Evolutionary conservation across 805 yeast species (phyloP), one percentile per base, ranked within the genome.

Genomic region (Lipomyces lipofer): DNA sequence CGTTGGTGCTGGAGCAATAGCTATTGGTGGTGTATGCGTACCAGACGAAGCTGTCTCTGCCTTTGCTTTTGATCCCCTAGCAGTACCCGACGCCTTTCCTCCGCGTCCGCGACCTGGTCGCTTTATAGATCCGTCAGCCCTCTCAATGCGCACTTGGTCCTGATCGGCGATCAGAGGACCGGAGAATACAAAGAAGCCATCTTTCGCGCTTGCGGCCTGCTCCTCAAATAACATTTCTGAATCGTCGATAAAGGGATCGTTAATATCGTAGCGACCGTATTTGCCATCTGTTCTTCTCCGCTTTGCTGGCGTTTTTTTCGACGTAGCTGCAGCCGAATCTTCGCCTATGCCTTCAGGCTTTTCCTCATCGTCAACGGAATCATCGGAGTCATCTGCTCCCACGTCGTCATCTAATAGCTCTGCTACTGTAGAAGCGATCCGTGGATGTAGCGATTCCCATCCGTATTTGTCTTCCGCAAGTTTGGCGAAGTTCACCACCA

Each of bases 221-320:
- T 91, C 97, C 71, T 94, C 99, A 86, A 94, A 86, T 53, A 82
- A 79, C 63, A 90, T 74, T 71, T 94, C 99, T 13, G 88, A 80
- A 71, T 94, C 99, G 72, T 94, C 99, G 54, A 94, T 94, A 66
- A 94, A 94, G 1, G 98, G 99, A 70, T 94, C 99, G 56, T 87
- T 84, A 46, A 81, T 76, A 68, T 94, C 99, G 70, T 94, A 94
- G 10, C 47, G 38, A 19, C 61, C 64, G 28, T 52, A 61, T 66
- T 88, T 89, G 1, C 97, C 97, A 32, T 90, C 88, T 60, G 86
- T 81, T 49, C 90, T 79, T 85, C 85, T 36, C 80, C 77, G 64
- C 77, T 75, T 73, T 67, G 70, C 67, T 51, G 74, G 70, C 64
- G 76, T 73, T 65, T 75, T 78, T 62, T 73, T 71, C 54, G 67